Base-by-base conservation (phyloP, 2,329 filamentous ascomycete species). In the Beauveria sp. region DNA sequence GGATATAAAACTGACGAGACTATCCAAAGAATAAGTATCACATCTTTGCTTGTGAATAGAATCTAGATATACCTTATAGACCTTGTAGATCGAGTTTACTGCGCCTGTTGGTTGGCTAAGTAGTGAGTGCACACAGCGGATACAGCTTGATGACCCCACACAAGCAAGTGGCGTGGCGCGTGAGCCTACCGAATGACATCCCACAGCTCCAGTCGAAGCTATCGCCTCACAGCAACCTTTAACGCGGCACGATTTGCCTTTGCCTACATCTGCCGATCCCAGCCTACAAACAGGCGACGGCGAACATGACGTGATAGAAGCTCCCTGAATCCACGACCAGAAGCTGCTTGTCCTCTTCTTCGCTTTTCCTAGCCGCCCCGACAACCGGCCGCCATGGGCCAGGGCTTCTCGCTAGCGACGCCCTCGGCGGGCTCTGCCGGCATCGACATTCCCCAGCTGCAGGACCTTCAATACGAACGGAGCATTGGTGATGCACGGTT, bases 351-450 rank as follows among this genome's bases (percentile, higher is more conserved):
- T 34, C 20, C 22, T 34, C 56, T 50, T 42, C n/a, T 28, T 30
- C 14, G 10, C 2, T 28, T 28, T 26, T 20, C n/a, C n/a, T 22
- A 10, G 3, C 26, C 28, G 43, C 26, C n/a, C 14, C 54, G 52
- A 34, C 24, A 16, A 34, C 26, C 8, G 2, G 38, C 28, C 46
- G 22, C 16, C 30, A 99, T 99, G 95, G 95, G 95, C 66, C 95
- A 99, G 82, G 93, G 91, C 66, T 97, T 97, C 78, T 97, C 93
- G 65, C 86, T 96, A 69, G 91, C 92, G 59, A 93, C 92, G 71
- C 89, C 96, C 66, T 95, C 92, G 60, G 91, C 91, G 65, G 95
- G 93, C 72, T 90, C 91, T 60, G 93, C 93, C 62, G 91, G 92
- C 68, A 96, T 99, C 73, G 93, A 99, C 74, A 86, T 96, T 30